These are phyloP conservation scores for Russula compacta DNA, from an alignment of 768 basidiomycete species.

Conservation along the genomic window DNA sequence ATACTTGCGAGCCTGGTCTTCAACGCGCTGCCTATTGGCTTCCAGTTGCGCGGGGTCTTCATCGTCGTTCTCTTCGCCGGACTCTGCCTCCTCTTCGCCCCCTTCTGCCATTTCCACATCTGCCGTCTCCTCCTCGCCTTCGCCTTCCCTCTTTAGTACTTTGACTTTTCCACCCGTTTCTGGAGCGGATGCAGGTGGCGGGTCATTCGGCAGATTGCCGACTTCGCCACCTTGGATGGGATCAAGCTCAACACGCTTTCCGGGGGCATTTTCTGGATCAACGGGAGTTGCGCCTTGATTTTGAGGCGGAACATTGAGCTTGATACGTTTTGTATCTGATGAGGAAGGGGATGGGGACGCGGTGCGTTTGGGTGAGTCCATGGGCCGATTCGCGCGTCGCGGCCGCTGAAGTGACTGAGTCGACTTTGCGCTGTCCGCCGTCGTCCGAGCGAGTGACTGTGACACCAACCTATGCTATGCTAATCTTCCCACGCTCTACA, in stretches of 20 bases:
- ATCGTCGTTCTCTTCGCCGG: slow-evolving; percentile 73
- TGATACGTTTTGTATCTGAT: slow-evolving; percentile 30
- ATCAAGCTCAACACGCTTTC: slow-evolving; percentile 84
- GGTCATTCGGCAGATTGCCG: slow-evolving; percentile 51
- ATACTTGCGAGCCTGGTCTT: slow-evolving; percentile 86
- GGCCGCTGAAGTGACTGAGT: neutral
- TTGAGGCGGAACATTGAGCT: slow-evolving; percentile 29
- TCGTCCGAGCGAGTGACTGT: neutral
- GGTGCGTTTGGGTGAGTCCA: slow-evolving; percentile 31
- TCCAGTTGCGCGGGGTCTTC: slow-evolving; percentile 81
- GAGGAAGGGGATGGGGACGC: slow-evolving; percentile 29
- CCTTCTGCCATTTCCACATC: slow-evolving; percentile 79
- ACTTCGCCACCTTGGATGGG: slow-evolving; percentile 73
- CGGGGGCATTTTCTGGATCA: slow-evolving; percentile 69
- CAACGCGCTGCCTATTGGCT: slow-evolving; percentile 67
- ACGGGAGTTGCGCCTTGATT: slow-evolving; percentile 63
- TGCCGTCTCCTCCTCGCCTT: slow-evolving; percentile 58
- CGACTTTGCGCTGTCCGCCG: neutral
- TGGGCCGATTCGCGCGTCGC: neutral
- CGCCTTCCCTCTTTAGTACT: slow-evolving; percentile 38
- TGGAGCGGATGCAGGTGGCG: slow-evolving; percentile 25
- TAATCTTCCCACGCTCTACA: slow-evolving; percentile 7
- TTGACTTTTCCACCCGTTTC: slow-evolving; percentile 28
- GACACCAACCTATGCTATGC: too few relatives aligned
- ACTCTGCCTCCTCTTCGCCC: slow-evolving; percentile 67